Percentiles rank a stretch among this genome's conserved stretches.
Evolutionary conservation across 164 flowering plant genomes (phyloP).

Genomic region (Taxillus chinensis): DNA sequence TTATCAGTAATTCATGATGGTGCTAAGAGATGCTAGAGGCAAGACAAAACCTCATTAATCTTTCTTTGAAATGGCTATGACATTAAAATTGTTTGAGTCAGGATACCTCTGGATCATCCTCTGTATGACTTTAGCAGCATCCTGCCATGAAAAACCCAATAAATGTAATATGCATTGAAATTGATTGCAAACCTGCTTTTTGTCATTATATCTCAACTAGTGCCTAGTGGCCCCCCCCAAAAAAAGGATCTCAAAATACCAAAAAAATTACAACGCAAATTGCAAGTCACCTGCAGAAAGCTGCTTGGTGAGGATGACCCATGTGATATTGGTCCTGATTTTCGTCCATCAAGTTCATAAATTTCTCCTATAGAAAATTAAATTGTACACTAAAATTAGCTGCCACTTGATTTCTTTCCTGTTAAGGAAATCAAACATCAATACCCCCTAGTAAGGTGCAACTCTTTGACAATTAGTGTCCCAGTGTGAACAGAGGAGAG

Average conservation of each 20-base stretch:
- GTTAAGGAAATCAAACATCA: too few relatives aligned
- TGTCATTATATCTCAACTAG: too few relatives aligned
- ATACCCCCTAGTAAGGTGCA: too few relatives aligned
- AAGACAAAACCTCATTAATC: neutral
- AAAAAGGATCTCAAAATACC: too few relatives aligned
- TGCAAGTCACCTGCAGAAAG: constrained; percentile 48
- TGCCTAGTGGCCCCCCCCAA: too few relatives aligned
- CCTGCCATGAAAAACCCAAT: neutral
- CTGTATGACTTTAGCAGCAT: neutral
- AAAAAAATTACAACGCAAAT: too few relatives aligned
- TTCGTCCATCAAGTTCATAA: constrained; percentile 94
- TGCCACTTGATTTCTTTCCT: neutral
- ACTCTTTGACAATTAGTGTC: too few relatives aligned
- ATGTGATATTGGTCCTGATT: constrained; percentile 62
- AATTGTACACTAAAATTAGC: neutral
- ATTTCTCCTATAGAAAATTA: constrained; percentile 40
- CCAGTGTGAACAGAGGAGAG: too few relatives aligned
- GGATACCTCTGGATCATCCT: neutral
- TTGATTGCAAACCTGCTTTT: too few relatives aligned
- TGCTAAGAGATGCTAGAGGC: too few relatives aligned
- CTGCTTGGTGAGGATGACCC: constrained; percentile 69
- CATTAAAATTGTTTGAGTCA: neutral
- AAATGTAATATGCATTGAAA: too few relatives aligned
- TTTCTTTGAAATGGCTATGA: neutral
- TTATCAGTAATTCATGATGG: too few relatives aligned